phyloP scores from a whole-genome alignment of 345 rosid species.

The Theobroma cacao region DNA sequence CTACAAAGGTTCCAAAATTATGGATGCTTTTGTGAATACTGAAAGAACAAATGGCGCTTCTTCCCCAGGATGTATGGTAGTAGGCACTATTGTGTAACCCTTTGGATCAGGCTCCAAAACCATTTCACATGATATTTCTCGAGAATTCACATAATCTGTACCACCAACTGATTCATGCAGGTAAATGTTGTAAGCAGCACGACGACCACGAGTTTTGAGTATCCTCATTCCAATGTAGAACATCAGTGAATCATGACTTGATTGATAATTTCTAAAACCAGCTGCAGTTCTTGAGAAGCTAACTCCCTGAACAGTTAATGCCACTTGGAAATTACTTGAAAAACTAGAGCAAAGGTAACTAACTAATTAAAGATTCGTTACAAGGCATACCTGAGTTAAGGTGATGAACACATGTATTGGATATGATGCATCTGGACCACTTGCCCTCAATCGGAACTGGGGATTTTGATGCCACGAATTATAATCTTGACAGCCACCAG shows the following conservation, averaged over 20 bases:
- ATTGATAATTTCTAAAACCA: conserved; percentile 92
- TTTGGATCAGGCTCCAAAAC: conserved; percentile 99
- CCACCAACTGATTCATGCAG: conserved; percentile 99
- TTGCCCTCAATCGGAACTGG: conserved; percentile 88
- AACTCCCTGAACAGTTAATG: conserved; percentile 63
- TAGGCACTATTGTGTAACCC: conserved; percentile 99
- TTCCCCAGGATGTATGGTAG: conserved; percentile 98
- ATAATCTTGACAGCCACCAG: conserved; percentile 99
- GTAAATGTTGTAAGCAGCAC: conserved; percentile 93
- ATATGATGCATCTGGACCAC: conserved; percentile 80
- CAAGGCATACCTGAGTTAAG: conserved; percentile 78
- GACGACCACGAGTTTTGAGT: conserved; percentile 95
- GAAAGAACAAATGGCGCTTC: conserved; percentile 99
- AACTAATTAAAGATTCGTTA: neutral
- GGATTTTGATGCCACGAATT: conserved; percentile 99
- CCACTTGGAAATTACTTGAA: neutral
- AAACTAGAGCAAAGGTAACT: neutral
- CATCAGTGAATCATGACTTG: conserved; percentile 91
- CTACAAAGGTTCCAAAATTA: conserved; percentile 79
- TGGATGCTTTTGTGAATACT: conserved; percentile 88
- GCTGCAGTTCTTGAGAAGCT: conserved; percentile 94
- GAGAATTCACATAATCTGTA: conserved; percentile 98
- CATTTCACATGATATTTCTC: conserved; percentile 99
- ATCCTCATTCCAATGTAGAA: conserved; percentile 98
- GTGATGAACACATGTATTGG: conserved; percentile 96